Base-by-base conservation (phyloP, 2,329 filamentous ascomycete genomes). In the Aspergillus ustus region DNA sequence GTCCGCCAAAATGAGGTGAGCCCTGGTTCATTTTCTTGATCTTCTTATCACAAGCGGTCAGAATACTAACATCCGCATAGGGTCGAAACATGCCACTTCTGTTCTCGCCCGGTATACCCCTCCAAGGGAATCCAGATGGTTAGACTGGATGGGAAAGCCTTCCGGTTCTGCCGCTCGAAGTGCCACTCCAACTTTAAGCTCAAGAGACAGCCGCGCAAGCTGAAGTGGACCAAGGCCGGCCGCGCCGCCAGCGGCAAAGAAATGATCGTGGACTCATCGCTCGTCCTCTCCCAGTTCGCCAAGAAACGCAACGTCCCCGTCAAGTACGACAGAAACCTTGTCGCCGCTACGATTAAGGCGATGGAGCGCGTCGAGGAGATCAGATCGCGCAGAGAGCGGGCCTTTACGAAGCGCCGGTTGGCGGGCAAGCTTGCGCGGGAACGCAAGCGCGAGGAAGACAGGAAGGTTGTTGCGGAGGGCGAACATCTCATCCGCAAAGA, bases 171-270 rank as follows among this genome's bases (percentile, higher is more conserved):
- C 81, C 84, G 87, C 53, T 84, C 81, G 52, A 88, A 88, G 82
- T 88, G 66, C 78, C 88, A 90, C 80, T 89, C 88, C 73, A 89
- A 88, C 78, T 96, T 96, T 87, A 95, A 96, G 82, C 96, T 96
- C 92, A 97, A 97, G 90, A 89, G 95, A 69, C 97, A 98, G 82
- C 93, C 94, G 40, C 89, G 94, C 77, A 97, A 97, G 80, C 87
- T 98, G 71, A 95, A 93, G 80, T 97, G 94, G 95, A 97, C 94
- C 65, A 97, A 97, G 84, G 89, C 92, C 56, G 94, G 93, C 85
- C 90, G 93, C 74, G 90, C 89, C 75, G 87, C 90, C 19, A 89
- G 91, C 61, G 92, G 92, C 82, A 96, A 93, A 82, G 86, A 88
- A 79, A 89, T 96, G 92, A 91, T 91, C 60, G 93, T 98, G 79